Percentiles rank a stretch among this genome's conserved stretches.
phyloP scores from a whole-genome alignment of 2,329 filamentous ascomycete species.

The Alternaria atra region DNA sequence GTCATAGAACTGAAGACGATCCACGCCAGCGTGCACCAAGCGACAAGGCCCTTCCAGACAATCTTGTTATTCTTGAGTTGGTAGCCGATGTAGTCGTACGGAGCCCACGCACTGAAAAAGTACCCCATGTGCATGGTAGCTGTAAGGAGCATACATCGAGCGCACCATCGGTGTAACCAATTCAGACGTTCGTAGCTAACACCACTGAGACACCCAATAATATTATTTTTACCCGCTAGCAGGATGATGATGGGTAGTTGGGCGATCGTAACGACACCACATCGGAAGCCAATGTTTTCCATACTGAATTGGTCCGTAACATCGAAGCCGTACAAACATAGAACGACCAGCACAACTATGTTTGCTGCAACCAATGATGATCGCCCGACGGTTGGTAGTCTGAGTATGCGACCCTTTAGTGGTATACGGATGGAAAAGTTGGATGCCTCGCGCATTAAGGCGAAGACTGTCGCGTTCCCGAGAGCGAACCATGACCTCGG shows the following conservation, averaged over 20 bases:
- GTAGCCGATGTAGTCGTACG: constrained; percentile 65
- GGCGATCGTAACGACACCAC: constrained; percentile 62
- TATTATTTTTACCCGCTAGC: constrained; percentile 64
- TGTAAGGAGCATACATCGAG: constrained; percentile 73
- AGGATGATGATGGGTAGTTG: constrained; percentile 66
- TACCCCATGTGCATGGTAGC: constrained; percentile 75
- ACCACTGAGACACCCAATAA: constrained; percentile 69
- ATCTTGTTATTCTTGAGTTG: constrained; percentile 70
- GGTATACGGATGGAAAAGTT: constrained; percentile 56
- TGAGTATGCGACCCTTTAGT: constrained; percentile 48
- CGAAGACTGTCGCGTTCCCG: constrained; percentile 62
- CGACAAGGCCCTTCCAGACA: constrained; percentile 72
- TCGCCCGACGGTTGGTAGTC: constrained; percentile 52
- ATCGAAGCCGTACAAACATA: constrained; percentile 66
- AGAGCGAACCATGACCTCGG: constrained; percentile 61
- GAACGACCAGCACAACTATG: constrained; percentile 60
- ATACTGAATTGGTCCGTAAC: constrained; percentile 59
- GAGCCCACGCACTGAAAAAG: constrained; percentile 66
- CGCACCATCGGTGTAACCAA: constrained; percentile 78
- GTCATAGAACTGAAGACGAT: constrained; percentile 69
- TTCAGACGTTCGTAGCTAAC: constrained; percentile 74
- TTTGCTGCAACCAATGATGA: constrained; percentile 57
- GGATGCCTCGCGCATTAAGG: constrained; percentile 63
- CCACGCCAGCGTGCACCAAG: constrained; percentile 73
- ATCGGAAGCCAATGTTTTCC: constrained; percentile 66